Evolutionary conservation across 2,329 filamentous ascomycete species (phyloP), one percentile per base, ranked within the genome.

Genomic region (Calonectria ilicicola): DNA sequence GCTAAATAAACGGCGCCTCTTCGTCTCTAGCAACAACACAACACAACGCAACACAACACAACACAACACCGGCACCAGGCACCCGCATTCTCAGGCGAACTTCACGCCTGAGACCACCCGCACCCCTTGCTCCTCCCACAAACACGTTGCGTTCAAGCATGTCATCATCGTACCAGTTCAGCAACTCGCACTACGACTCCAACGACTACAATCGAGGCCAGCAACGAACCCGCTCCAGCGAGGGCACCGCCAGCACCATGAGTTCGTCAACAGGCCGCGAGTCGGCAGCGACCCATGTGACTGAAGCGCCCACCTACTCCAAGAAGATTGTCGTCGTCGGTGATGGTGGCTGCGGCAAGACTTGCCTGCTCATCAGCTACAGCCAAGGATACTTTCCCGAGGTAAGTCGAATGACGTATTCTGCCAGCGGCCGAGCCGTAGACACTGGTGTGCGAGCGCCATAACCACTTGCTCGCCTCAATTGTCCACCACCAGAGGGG

Each of bases 271-370:
- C 92, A 63, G 93, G 93, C 79, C 90, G 92, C 81, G 93, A 96
- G 84, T 96, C 94, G 60, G 91, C 94, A 72, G 92, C 90, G 73
- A 98, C 96, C 66, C 93, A 95, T 84, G 91, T 96, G 85, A 98
- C 96, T 63, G 95, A 98, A 82, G 95, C 94, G 27, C 96, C 96
- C 5, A 91, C 95, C 70, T 98, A 97, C 86, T 98, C 96, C 78
- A 99, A 99, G 89, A 99, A 99, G 90, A 97, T 99, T 83, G 97
- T 99, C 53, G 97, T 99, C 65, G 97, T 99, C 56, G 97, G 97
- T 75, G 97, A 99, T 84, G 97, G 97, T 80, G 97, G 97, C 75
- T 99, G 97, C 85, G 97, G 97, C 80, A 99, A 99, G 92, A 99
- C 97, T 10, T 99, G 97, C 88, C 88, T 99, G 78, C 89, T 99